A percentile compares a stretch with the other conserved stretches of the same genome.
Evolutionary conservation across 2,329 filamentous ascomycete species (phyloP).

Genomic region (Shiraia sp.): DNA sequence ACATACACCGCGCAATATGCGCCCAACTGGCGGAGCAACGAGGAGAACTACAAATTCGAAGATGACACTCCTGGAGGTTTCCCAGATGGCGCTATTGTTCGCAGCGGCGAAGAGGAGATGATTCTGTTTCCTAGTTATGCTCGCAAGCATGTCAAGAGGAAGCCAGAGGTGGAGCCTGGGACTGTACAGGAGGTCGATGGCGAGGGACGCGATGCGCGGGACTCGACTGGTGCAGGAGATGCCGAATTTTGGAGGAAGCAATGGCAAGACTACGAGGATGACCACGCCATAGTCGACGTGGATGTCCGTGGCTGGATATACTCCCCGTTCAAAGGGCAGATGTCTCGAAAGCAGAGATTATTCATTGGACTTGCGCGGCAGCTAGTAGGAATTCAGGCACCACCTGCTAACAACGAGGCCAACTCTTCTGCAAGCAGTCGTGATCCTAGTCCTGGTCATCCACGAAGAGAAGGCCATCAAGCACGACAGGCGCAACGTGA

Average conservation of each 20-base stretch:
- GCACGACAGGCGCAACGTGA: constrained; percentile 58
- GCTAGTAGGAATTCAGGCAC: constrained; percentile 81
- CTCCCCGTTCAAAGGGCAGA: constrained; percentile 77
- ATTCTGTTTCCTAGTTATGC: constrained; percentile 94
- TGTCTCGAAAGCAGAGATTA: constrained; percentile 84
- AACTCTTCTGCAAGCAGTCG: constrained; percentile 49
- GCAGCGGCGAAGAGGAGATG: constrained; percentile 86
- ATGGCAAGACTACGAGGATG: constrained; percentile 79
- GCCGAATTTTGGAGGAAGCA: constrained; percentile 76
- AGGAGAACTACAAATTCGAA: constrained; percentile 49
- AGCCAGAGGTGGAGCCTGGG: constrained; percentile 41
- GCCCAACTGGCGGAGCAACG: constrained; percentile 52
- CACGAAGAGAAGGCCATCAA: constrained; percentile 27
- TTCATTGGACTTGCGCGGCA: constrained; percentile 85
- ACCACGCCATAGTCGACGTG: constrained; percentile 86
- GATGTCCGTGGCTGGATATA: constrained; percentile 97
- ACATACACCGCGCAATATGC: constrained; percentile 63
- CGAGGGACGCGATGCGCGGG: constrained; percentile 47
- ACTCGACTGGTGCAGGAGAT: constrained; percentile 58
- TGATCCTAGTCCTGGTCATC: constrained; percentile 47
- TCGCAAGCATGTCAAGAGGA: constrained; percentile 65
- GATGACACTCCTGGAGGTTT: constrained; percentile 73
- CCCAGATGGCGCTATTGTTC: constrained; percentile 79
- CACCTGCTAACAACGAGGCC: constrained; percentile 52
- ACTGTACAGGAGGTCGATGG: constrained; percentile 45